Conservation (phyloP, 129 eudicot genomes). For the Deinandra increscens region DNA sequence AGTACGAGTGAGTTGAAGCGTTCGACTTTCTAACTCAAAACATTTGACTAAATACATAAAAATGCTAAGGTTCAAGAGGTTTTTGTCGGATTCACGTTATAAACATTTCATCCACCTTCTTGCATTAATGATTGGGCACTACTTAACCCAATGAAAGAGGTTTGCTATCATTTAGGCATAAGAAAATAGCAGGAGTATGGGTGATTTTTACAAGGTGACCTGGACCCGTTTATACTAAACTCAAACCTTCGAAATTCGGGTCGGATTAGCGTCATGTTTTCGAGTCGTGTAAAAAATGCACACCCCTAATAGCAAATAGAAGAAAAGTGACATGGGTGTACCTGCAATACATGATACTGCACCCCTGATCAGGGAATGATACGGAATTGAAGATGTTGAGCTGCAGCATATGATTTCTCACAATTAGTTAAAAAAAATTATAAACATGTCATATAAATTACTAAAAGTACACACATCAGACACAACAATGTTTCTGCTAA, state of each 20-base stretch:
- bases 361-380: slow-evolving; percentile 16
- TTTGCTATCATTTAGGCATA: too few species aligned
- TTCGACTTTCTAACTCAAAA: slow-evolving; percentile 2
- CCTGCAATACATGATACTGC: slow-evolving; percentile 2
- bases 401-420: slow-evolving; percentile 6
- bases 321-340: slow-evolving; percentile 8
- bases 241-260: too few species aligned
- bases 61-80: not conserved
- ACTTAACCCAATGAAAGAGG: not conserved
- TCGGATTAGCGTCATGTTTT: too few species aligned
- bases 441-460: slow-evolving; percentile 1
- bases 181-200: too few species aligned
- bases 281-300: too few species aligned
- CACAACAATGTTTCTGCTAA: not conserved
- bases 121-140: not conserved
- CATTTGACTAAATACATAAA: not conserved
- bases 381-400: slow-evolving; percentile 4
- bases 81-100: not conserved
- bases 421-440: not conserved
- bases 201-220: too few species aligned
- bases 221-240: too few species aligned
- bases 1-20: not conserved
- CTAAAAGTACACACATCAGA: not conserved
- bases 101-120: not conserved
- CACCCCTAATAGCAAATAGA: too few species aligned